These are phyloP conservation scores for Termitomyces sp. DNA, from an alignment of 768 basidiomycete species.

Conservation along the genomic window DNA sequence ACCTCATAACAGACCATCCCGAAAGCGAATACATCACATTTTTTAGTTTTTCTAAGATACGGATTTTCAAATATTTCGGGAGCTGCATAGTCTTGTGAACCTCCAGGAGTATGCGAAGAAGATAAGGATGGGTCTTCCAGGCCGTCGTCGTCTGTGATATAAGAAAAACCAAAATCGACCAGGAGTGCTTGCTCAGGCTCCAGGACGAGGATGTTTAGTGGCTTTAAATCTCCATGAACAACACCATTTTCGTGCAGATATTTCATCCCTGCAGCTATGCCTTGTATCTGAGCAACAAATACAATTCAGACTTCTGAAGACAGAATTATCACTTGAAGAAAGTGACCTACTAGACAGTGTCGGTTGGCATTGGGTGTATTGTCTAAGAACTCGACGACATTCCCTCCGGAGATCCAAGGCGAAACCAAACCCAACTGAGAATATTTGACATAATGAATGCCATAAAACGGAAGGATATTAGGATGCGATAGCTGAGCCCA, in stretches of 20 bases:
- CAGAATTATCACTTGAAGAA: not conserved
- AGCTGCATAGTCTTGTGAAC: not conserved
- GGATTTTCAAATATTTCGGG: not conserved
- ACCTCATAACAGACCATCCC: not conserved
- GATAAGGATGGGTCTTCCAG: not conserved
- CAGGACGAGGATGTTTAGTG: constrained; percentile 41
- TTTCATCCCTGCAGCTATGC: constrained; percentile 24
- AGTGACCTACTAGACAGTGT: not conserved
- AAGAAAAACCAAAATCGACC: constrained; percentile 43
- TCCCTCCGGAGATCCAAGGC: constrained; percentile 32
- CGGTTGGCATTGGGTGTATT: constrained; percentile 13
- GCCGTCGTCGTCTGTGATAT: constrained; percentile 13
- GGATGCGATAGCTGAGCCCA: too few relatives aligned
- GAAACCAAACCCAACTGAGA: constrained; percentile 30
- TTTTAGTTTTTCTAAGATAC: not conserved
- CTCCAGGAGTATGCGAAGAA: too few relatives aligned
- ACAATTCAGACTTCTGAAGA: constrained; percentile 10
- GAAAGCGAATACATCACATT: not conserved
- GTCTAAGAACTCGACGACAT: constrained; percentile 19
- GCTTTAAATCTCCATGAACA: constrained; percentile 42
- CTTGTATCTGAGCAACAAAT: constrained; percentile 17
- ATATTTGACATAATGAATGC: too few relatives aligned
- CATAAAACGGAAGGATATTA: too few relatives aligned
- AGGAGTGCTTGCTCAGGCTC: constrained; percentile 34
- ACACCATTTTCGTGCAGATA: constrained; percentile 29